These are phyloP conservation scores for Poa pratensis DNA, from an alignment of 176 grass and related monocot species.

Conservation along the genomic window DNA sequence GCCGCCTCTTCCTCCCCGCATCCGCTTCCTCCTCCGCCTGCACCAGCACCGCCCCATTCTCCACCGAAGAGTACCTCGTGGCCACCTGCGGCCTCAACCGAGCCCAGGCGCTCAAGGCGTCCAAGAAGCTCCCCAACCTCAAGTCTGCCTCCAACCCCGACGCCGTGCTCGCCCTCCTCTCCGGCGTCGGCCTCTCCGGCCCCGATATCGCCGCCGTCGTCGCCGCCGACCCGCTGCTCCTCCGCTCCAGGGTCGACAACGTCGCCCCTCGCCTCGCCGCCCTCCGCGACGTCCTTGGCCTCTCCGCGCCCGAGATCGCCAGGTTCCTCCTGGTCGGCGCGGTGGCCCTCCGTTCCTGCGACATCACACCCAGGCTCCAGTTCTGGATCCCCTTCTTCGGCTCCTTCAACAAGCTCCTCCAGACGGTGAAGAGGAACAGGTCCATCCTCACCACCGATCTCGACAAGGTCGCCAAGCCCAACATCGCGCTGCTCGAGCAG, in stretches of 20 bases:
- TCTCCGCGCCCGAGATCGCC: slow-evolving; percentile 41
- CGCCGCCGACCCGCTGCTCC: slow-evolving; percentile 35
- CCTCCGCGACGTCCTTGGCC: slow-evolving; percentile 36
- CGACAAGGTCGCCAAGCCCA: slow-evolving; percentile 39
- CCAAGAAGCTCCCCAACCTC: slow-evolving; percentile 24
- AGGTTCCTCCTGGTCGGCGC: slow-evolving; percentile 24
- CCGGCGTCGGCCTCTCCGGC: slow-evolving; percentile 23
- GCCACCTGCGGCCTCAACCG: slow-evolving; percentile 24
- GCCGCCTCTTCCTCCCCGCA: slow-evolving; percentile 1
- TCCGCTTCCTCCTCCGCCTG: background rate
- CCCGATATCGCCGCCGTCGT: slow-evolving; percentile 25
- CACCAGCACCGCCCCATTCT: background rate
- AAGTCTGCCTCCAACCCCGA: slow-evolving; percentile 32
- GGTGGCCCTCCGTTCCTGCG: background rate
- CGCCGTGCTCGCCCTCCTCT: slow-evolving; percentile 28
- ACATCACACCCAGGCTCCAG: slow-evolving; percentile 31
- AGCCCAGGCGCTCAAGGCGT: slow-evolving; percentile 30
- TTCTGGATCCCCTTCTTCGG: slow-evolving; percentile 36
- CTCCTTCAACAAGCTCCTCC: slow-evolving; percentile 16
- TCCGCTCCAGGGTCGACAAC: slow-evolving; percentile 1
- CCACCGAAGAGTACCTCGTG: slow-evolving; percentile 9
- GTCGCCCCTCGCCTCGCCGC: slow-evolving; percentile 5
- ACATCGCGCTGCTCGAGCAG: slow-evolving; percentile 43
- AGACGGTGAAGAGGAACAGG: background rate
- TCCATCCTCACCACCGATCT: background rate